Evolutionary conservation across 2,329 filamentous ascomycete species (phyloP), one percentile per base, ranked within the genome.

Genomic region (Arachnomyces sp.): DNA sequence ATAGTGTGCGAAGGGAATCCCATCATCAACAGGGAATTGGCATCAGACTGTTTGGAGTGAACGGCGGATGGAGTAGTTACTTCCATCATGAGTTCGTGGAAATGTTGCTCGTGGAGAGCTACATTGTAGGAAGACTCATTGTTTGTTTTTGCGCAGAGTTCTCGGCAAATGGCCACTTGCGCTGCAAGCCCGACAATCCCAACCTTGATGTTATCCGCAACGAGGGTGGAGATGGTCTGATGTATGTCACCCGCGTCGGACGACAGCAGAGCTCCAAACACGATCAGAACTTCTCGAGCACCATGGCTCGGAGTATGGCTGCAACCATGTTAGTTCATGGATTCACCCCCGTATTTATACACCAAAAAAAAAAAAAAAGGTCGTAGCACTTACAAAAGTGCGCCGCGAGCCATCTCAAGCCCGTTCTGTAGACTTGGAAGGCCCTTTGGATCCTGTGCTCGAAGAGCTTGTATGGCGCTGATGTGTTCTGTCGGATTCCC

Each of bases 231-330:
- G 56, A 96, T 87, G 0, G 90, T 96, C 51, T 88, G 79, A 66
- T 94, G 86, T 43, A 98, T 95, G 60, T 98, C 92, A 44, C 89
- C 88, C 0, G 92, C 92, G 56, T 98, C 92, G 51, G 84, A 84
- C 28, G 87, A 90, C 31, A 94, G 75, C 5, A 98, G 74, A 8
- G 90, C 90, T 30, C 92, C 92, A 58, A 92, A 94, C 36, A 96
- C 78, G 43, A 98, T 79, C 28, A 98, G 79, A 6, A 95, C 81
- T 63, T 98, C 92, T 48, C 92, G 73, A 1, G 92, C 98, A 34
- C 92, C 90, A 58, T 98, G 92, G 13, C 82, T 84, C 1, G 92
- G 92, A 1, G 90, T 84, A 63, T 96, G 87, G 55, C 85, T 84
- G 52, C 46, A 7, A 32, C 34, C 8, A 28, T 30, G 20, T 25